phyloP scores from a whole-genome alignment of 179 eudicot genomes.

The Dionaea muscipula region DNA sequence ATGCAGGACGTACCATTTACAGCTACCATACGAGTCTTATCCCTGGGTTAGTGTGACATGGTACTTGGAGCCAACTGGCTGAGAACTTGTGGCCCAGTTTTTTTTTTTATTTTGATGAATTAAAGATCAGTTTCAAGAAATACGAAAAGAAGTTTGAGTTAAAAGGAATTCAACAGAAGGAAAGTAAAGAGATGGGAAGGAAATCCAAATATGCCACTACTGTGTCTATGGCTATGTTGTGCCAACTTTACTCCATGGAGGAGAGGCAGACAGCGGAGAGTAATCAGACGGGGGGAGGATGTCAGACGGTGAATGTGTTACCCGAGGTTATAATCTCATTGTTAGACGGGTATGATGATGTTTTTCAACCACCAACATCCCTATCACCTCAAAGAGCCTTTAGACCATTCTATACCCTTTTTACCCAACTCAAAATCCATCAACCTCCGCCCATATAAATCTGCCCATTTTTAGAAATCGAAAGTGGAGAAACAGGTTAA shows the following conservation, averaged over 20 bases:
- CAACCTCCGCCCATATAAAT: neutral
- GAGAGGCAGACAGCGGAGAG: too few species aligned
- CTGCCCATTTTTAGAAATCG: neutral
- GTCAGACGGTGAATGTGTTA: too few species aligned
- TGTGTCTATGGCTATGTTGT: too few species aligned
- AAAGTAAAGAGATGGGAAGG: too few species aligned
- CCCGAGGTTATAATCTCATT: too few species aligned
- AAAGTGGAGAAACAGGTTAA: too few species aligned
- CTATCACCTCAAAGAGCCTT: neutral
- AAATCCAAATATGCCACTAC: too few species aligned
- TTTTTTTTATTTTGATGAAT: neutral
- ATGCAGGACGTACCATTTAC: slow-evolving; percentile 1
- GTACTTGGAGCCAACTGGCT: slow-evolving; percentile 5
- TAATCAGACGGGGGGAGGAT: too few species aligned
- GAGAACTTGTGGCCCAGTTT: neutral
- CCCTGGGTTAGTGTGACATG: slow-evolving; percentile 3
- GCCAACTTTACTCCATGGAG: too few species aligned
- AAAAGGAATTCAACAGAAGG: too few species aligned
- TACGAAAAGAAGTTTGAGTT: neutral
- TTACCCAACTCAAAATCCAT: too few species aligned
- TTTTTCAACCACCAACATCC: neutral
- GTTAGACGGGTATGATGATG: too few species aligned
- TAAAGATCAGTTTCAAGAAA: neutral
- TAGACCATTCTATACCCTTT: neutral
- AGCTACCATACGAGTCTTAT: neutral